A percentile compares a stretch with the other conserved stretches of the same genome.
Evolutionary conservation across 163 green algal species (phyloP).

Genomic region (Scenedesmus sp.): DNA sequence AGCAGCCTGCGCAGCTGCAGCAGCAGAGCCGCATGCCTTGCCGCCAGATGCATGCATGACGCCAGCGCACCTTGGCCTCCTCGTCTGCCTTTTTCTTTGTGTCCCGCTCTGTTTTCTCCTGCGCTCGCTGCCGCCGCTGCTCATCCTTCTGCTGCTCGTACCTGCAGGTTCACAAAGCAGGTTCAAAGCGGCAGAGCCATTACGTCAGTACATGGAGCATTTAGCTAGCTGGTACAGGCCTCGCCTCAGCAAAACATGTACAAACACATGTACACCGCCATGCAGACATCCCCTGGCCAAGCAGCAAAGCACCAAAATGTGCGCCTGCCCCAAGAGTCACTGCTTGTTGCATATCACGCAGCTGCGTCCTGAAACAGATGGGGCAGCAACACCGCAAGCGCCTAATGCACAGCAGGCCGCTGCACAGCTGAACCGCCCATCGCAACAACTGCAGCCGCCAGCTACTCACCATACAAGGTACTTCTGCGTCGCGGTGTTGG

Average conservation of each 20-base stretch:
- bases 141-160: constrained; percentile 48
- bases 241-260: neutral
- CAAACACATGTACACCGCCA: neutral
- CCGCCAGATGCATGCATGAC: neutral
- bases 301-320: neutral
- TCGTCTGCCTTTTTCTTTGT: constrained; percentile 17
- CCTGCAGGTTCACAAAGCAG: neutral
- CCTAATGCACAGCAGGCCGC: neutral
- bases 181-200: neutral
- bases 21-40: neutral
- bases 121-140: neutral
- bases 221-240: neutral
- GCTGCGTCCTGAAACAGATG: neutral
- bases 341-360: neutral
- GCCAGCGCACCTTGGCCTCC: constrained; percentile 17
- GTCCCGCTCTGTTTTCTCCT: constrained; percentile 10
- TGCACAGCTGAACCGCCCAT: neutral
- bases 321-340: neutral
- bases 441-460: neutral
- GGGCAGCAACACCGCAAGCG: neutral
- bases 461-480: constrained; percentile 43
- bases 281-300: neutral
- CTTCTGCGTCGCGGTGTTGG: constrained; percentile 55
- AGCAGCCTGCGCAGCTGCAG: neutral
- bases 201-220: no score